Percentiles rank a stretch among this genome's conserved stretches.
Evolutionary conservation across 305 asterid species (phyloP).

Genomic region (Fraxinus xanthoxyloides): DNA sequence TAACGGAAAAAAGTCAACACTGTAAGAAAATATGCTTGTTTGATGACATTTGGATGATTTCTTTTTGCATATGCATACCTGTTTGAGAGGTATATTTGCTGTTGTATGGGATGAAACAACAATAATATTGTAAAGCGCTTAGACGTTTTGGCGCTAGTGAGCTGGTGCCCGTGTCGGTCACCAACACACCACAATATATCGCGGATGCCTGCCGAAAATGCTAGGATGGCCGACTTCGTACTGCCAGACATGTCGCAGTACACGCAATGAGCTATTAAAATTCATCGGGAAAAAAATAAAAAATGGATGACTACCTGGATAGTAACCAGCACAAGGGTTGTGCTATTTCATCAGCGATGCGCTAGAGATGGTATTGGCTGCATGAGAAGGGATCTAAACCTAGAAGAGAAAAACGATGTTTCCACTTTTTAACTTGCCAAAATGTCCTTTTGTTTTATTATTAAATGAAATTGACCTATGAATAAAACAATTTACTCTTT

Average conservation of each 20-base stretch:
- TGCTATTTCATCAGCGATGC: background rate
- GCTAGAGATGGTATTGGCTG: background rate
- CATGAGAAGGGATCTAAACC: background rate
- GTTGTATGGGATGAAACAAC: conserved; percentile 10
- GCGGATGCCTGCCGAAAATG: background rate
- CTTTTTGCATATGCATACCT: background rate
- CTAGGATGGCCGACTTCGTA: background rate
- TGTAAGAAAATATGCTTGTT: background rate
- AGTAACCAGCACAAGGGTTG: background rate
- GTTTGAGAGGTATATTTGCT: background rate
- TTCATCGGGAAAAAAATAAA: background rate
- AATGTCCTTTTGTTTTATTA: background rate
- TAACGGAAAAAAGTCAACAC: background rate
- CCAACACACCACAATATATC: background rate
- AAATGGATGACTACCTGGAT: background rate
- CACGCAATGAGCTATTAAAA: background rate
- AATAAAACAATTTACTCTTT: background rate
- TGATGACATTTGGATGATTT: conserved; percentile 2
- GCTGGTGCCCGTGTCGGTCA: background rate
- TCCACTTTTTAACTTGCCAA: background rate
- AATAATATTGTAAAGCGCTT: background rate
- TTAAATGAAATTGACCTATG: background rate
- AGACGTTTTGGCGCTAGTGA: background rate
- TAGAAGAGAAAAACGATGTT: background rate
- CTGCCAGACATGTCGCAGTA: background rate